Base-by-base conservation (phyloP, 2,329 filamentous ascomycete species). In the Fusarium heterosporum region DNA sequence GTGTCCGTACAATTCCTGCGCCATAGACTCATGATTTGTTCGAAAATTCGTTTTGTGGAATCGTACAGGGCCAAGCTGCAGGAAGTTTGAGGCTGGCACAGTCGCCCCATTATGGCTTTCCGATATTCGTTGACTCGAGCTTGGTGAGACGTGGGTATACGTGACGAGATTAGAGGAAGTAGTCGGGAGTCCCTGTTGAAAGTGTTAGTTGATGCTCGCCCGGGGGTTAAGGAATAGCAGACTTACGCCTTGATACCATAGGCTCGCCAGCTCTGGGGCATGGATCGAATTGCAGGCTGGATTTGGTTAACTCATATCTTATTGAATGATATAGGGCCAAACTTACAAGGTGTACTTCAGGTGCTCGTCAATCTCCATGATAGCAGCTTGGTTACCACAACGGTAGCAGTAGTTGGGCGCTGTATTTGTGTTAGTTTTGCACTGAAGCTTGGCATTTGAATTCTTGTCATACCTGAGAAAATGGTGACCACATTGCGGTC, bases 361-460 rank as follows among this genome's bases (percentile, higher is more conserved):
- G 80, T 98, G 94, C 83, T 99, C 96, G 72, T 98, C 96, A 80
- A 99, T 99, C 82, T 98, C 96, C 96, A 99, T 99, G 79, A 99
- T 98, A n/a, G 96, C 96, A 57, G 96, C 96, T 82, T 98, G 96
- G 82, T 99, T 99, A 77, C 96, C 96, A 78, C 96, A 99, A 79
- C 96, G 89, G 86, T 99, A 98, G 84, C 95, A 99, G 85, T 99
- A 99, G 80, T 95, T 95, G 67, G 92, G 92, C 53, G 92, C 92
- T 89, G 75, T 22, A 13, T 34, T 38, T 14, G 42, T 42, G 40
- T 70, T 43, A 68, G 36, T 52, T 14, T 16, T 46, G 28, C 9
- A 19, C 34, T 13, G n/a, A 46, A 39, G 13, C 14, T 13, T 36
- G 28, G 63, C 54, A 32, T 17, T 22, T 46, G 9, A 43, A n/a